Conservation (phyloP, 163 green algal genomes). For the Scenedesmus sp. region DNA sequence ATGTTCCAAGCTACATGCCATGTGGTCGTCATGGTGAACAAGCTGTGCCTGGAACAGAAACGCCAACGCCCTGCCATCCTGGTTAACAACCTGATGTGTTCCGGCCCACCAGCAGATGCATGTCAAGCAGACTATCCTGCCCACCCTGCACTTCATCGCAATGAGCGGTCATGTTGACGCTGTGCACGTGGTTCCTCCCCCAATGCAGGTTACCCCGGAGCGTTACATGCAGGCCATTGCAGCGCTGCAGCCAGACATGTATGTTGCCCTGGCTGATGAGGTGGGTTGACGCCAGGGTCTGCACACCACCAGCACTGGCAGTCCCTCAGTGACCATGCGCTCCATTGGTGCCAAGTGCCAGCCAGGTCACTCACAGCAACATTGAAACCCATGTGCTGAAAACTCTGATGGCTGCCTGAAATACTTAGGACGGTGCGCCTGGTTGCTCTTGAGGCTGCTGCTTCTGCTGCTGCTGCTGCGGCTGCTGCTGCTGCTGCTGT, state of each 20-base stretch:
- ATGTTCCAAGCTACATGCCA: neutral
- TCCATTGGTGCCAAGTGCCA: too few relatives aligned
- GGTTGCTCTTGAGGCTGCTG: neutral
- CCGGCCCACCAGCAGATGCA: too few relatives aligned
- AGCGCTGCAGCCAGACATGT: slow-evolving; percentile 75
- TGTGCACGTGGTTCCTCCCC: neutral
- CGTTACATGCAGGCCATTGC: slow-evolving; percentile 72
- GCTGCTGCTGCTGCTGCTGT: slow-evolving; percentile 28
- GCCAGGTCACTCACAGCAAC: too few relatives aligned
- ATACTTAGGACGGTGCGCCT: too few relatives aligned
- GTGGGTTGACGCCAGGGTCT: slow-evolving; percentile 61
- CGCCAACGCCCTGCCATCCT: too few relatives aligned
- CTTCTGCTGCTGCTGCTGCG: slow-evolving; percentile 4
- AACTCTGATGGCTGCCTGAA: neutral
- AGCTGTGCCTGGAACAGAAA: too few relatives aligned
- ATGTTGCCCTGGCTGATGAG: slow-evolving; percentile 78
- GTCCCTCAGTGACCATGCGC: too few relatives aligned
- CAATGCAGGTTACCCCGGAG: slow-evolving; percentile 65
- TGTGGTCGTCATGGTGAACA: neutral
- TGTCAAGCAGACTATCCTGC: too few relatives aligned
- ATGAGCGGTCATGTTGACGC: neutral
- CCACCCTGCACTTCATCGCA: too few relatives aligned
- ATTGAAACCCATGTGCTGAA: too few relatives aligned
- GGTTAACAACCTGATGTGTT: too few relatives aligned
- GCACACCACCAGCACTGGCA: too few relatives aligned